Percentiles rank a stretch among this genome's conserved stretches.
phyloP scores from a whole-genome alignment of 2,329 filamentous ascomycete genomes.

The Ophiosphaerella korrae region DNA sequence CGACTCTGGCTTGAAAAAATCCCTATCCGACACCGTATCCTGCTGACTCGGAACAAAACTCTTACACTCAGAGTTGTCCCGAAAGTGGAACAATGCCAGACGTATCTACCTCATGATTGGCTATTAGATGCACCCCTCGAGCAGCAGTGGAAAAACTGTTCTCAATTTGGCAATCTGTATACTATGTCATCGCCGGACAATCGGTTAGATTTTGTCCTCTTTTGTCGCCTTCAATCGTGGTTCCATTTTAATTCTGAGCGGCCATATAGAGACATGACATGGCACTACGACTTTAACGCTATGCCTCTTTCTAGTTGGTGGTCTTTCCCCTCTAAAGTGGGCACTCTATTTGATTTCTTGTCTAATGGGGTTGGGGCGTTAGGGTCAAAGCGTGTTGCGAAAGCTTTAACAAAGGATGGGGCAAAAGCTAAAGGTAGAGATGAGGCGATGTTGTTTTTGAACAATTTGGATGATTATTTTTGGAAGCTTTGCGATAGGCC shows the following conservation, averaged over 20 bases:
- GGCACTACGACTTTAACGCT: slow-evolving; percentile 14
- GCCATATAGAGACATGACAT: background rate
- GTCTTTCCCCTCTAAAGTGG: background rate
- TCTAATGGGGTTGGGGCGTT: slow-evolving; percentile 5
- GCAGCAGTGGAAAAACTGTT: slow-evolving; percentile 28
- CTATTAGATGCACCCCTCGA: slow-evolving; percentile 17
- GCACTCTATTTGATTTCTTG: slow-evolving; percentile 4
- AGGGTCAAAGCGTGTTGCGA: slow-evolving; percentile 6
- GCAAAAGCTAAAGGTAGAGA: slow-evolving; percentile 6
- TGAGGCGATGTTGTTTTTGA: slow-evolving; percentile 9
- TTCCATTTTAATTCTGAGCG: slow-evolving; percentile 7
- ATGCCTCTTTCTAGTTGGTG: background rate
- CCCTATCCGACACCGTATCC: slow-evolving; percentile 17
- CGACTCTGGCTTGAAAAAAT: slow-evolving; percentile 22
- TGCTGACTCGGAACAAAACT: slow-evolving; percentile 21
- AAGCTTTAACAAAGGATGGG: slow-evolving; percentile 10
- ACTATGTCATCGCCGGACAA: background rate
- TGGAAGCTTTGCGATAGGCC: too few species aligned
- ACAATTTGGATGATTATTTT: slow-evolving; percentile 5
- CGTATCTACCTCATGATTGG: slow-evolving; percentile 20
- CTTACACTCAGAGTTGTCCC: slow-evolving; percentile 17
- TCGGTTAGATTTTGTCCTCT: slow-evolving; percentile 19
- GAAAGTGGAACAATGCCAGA: slow-evolving; percentile 5
- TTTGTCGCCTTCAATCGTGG: slow-evolving; percentile 26
- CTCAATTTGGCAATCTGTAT: slow-evolving; percentile 33